A percentile compares a stretch with the other conserved stretches of the same genome.
Conservation (phyloP, 257 asterid genomes). For the Pogostemon cablin region DNA sequence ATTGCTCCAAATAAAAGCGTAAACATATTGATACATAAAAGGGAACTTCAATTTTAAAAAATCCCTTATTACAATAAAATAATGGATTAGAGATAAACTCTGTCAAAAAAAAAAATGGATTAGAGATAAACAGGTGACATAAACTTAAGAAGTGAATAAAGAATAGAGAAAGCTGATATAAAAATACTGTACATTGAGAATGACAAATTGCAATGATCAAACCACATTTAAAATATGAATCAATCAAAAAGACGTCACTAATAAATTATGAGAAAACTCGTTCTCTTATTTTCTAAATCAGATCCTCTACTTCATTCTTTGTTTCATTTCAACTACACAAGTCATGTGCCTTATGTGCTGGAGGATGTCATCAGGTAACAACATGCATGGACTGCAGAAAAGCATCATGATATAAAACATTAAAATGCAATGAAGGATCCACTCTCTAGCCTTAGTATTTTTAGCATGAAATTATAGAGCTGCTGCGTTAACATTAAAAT, state of each 20-base stretch:
- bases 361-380: too few species aligned
- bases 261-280: not conserved
- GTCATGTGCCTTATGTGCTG: too few species aligned
- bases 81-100: too few species aligned
- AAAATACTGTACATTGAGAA: not conserved
- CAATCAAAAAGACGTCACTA: not conserved
- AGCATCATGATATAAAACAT: too few species aligned
- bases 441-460: too few species aligned
- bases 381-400: too few species aligned
- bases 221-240: too few species aligned
- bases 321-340: not conserved
- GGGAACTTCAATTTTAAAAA: not conserved
- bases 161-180: not conserved
- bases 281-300: not conserved
- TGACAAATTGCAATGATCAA: not conserved
- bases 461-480: not conserved
- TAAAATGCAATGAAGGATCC: too few species aligned
- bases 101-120: too few species aligned
- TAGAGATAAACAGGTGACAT: too few species aligned
- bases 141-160: not conserved
- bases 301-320: not conserved
- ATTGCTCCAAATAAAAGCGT: constrained; percentile 4
- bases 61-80: too few species aligned
- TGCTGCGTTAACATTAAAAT: not conserved
- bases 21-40: not conserved